Evolutionary conservation across 257 asterid species (phyloP), one percentile per base, ranked within the genome.

Genomic region (Lavandula angustifolia): DNA sequence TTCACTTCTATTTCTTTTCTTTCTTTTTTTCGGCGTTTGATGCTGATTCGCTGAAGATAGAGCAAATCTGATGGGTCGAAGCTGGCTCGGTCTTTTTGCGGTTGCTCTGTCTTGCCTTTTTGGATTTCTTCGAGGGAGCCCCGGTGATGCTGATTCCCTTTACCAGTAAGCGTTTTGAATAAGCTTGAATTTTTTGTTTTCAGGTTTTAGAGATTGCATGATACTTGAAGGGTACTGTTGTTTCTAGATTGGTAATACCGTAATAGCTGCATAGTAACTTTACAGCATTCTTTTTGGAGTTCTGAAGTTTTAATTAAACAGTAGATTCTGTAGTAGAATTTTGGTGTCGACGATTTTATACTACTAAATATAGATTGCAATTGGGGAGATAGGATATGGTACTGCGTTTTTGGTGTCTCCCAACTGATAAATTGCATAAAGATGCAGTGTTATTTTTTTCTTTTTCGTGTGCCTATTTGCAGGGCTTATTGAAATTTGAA

Each of bases 101-200:
- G 51, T 78, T 51, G 75, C 72, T 7, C 46, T 84, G 22, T 81
- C 78, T 37, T 78, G 73, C 38, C 29, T 27, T 68, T 67, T 75
- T 54, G 82, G 79, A 73, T 76, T 79, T 40, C 75, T 79, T 54
- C 43, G 61, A 49, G 95, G 87, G 27, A 81, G 84, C 75, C 74
- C 85, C 7, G 95, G 91, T 38, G 91, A 89, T 66, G 79, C 85
- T 66, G 92, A 82, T 82, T 88, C 95, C 53, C 53, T 81, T 87
- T 89, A 89, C 81, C 76, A 67, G 96, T 88, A 57, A 72, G 76
- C 57, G 31, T 64, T 56, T 3, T 6, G 18, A 13, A 38, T 37
- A 57, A 11, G 33, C 33, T 0, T 5, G 35, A 3, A 10, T 17
- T 52, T 16, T 33, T 3, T 14, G 0, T 40, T 52, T 4, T 13